Conservation (phyloP, 805 yeast species). For the Saturnispora diversa region DNA sequence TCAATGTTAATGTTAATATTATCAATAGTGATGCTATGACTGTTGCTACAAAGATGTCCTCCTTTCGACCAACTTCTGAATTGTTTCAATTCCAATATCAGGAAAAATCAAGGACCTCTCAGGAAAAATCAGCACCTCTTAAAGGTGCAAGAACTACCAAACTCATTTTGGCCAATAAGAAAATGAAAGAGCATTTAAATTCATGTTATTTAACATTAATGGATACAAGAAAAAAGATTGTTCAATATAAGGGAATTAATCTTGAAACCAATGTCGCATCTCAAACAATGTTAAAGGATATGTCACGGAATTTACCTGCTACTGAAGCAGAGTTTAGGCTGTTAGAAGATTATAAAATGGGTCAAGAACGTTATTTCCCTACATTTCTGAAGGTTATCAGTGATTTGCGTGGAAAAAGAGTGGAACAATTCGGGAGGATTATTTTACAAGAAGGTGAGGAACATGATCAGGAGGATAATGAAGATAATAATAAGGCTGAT, state of each 20-base stretch:
- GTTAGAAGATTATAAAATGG: slow-evolving; percentile 30
- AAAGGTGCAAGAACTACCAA: slow-evolving; percentile 17
- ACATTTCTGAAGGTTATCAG: slow-evolving; percentile 22
- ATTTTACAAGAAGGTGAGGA: slow-evolving; percentile 1
- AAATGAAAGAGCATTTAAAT: slow-evolving; percentile 26
- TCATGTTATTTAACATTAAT: slow-evolving; percentile 30
- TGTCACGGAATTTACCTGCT: slow-evolving; percentile 49
- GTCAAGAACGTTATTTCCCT: slow-evolving; percentile 24
- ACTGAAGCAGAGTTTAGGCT: slow-evolving; percentile 38
- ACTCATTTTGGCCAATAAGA: slow-evolving; percentile 16
- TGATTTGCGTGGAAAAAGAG: slow-evolving; percentile 17
- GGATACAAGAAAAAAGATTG: slow-evolving; percentile 35
- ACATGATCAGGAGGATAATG: background rate
- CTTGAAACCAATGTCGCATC: slow-evolving; percentile 31
- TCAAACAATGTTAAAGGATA: slow-evolving; percentile 39
- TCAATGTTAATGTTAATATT: background rate
- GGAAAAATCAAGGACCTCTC: background rate
- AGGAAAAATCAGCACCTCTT: background rate
- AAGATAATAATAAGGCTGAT: background rate
- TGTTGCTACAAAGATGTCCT: slow-evolving; percentile 2
- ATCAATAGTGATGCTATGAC: background rate
- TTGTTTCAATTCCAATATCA: slow-evolving; percentile 6
- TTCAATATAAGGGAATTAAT: slow-evolving; percentile 33
- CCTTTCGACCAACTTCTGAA: slow-evolving; percentile 14
- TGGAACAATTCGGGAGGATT: slow-evolving; percentile 15